Base-by-base conservation (phyloP, 208 protist genomes). In the Trypanosoma avium region DNA sequence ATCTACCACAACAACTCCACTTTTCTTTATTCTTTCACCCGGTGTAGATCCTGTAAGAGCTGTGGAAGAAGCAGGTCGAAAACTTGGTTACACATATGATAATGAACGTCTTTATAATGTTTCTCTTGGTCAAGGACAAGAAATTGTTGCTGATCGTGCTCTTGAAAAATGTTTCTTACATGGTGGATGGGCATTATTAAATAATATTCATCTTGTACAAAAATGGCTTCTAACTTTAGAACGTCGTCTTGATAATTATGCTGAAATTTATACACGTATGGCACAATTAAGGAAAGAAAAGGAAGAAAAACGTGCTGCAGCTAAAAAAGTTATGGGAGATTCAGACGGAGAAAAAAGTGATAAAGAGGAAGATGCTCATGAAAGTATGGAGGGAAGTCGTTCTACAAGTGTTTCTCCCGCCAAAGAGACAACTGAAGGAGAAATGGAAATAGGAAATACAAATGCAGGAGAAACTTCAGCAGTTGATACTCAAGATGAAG, bases 1-100 rank as follows among this genome's bases (percentile, higher is more conserved):
- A 73, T 94, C 95, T 13, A 93, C 81, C 50, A 85, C 92, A 3
- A 90, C 82, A 22, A 99, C 97, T 32, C 97, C 98, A 35, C 81
- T 99, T 26, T 99, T 99, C 93, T 99, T 99, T 81, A 99, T 99
- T 56, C 88, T 99, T 40, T 99, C 98, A 5, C 95, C 98, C 49
- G 98, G 98, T 81, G 97, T 99, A 24, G 98, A 99, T 73, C 98
- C 98, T 10, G 88, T 99, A 49, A 93, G 96, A 62, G 79, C 93
- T 45, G 86, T 98, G 29, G 97, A 99, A 70, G 81, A 89, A 50
- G 84, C 99, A 5, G 98, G 97, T 33, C 83, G 90, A 48, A 97
- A 98, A 72, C 60, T 97, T 26, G 97, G 96, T 26, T 98, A 92
- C 71, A 97, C 95, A 30, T 93, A 96, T 60, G 95, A 98, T 67